phyloP scores from a whole-genome alignment of 2,329 filamentous ascomycete genomes.

The Chaetomiaceae sp. region DNA sequence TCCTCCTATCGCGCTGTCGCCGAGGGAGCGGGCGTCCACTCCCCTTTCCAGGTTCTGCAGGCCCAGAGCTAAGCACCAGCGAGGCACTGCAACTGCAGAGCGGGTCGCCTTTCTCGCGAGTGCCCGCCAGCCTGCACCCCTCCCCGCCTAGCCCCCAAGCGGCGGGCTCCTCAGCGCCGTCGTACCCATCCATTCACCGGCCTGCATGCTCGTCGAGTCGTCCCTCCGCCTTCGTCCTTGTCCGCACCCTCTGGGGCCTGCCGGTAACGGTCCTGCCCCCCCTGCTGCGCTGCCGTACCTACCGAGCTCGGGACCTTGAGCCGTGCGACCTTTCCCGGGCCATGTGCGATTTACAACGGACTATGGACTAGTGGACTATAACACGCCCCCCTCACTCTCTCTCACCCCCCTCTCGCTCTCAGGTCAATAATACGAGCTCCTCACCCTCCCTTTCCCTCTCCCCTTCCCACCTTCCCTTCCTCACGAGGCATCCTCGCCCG shows the following conservation, averaged over 20 bases:
- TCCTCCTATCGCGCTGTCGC: constrained; percentile 1
- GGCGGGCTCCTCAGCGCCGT: not conserved
- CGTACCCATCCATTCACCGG: too few relatives aligned
- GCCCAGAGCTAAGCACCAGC: constrained; percentile 1
- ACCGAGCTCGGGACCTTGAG: constrained; percentile 11
- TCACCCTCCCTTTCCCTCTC: constrained; percentile 38
- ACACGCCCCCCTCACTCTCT: constrained; percentile 48
- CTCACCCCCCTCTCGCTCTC: constrained; percentile 39
- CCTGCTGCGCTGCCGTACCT: not conserved
- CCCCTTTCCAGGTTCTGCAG: constrained; percentile 3
- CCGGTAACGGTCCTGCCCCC: not conserved
- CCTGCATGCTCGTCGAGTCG: too few relatives aligned
- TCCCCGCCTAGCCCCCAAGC: constrained; percentile 1
- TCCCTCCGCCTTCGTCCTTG: too few relatives aligned
- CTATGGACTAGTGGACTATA: constrained; percentile 32
- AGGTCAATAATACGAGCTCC: constrained; percentile 36
- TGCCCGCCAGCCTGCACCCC: not conserved
- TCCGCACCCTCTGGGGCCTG: too few relatives aligned
- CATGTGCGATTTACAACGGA: too few relatives aligned
- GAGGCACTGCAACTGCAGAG: constrained; percentile 9
- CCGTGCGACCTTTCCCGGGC: constrained; percentile 4
- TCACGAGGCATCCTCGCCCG: constrained; percentile 53
- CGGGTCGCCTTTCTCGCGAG: constrained; percentile 5
- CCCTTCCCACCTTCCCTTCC: constrained; percentile 34
- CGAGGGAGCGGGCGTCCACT: not conserved